Evolutionary conservation across 192 early-diverging fungal species (phyloP).

Genomic region (Spizellomyces punctatus): DNA sequence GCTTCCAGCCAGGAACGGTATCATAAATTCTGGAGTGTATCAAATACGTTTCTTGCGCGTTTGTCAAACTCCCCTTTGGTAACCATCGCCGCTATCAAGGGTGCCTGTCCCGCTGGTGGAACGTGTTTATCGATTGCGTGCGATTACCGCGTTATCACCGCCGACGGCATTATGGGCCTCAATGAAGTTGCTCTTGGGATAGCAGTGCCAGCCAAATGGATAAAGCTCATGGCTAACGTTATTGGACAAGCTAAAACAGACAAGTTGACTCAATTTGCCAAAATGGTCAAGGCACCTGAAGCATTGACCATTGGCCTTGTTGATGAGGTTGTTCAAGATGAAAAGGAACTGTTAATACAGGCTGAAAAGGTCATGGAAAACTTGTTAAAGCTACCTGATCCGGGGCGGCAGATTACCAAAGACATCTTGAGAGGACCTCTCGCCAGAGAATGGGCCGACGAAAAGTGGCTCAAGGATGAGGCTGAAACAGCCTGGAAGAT

Average conservation of each 20-base stretch:
- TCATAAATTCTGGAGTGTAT: conserved; percentile 44
- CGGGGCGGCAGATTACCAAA: conserved; percentile 44
- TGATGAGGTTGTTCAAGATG: conserved; percentile 41
- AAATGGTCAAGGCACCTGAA: conserved; percentile 42
- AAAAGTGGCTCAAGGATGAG: conserved; percentile 32
- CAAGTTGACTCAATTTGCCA: conserved; percentile 31
- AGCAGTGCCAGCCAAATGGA: conserved; percentile 46
- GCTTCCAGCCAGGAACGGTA: conserved; percentile 42
- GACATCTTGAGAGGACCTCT: conserved; percentile 29
- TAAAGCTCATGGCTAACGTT: conserved; percentile 38
- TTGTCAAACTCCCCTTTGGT: conserved; percentile 39
- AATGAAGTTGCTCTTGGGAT: conserved; percentile 46
- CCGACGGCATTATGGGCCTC: conserved; percentile 36
- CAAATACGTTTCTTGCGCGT: conserved; percentile 46
- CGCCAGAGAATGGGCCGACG: conserved; percentile 30
- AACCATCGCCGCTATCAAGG: conserved; percentile 44
- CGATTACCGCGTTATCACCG: conserved; percentile 46
- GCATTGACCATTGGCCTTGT: conserved; percentile 43
- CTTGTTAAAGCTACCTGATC: conserved; percentile 40
- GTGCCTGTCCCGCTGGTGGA: conserved; percentile 53
- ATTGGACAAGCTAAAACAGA: conserved; percentile 43
- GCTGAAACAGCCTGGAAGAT: conserved; percentile 40
- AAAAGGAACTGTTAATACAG: conserved; percentile 32
- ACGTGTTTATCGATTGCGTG: conserved; percentile 41
- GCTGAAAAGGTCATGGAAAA: conserved; percentile 35